phyloP scores from a whole-genome alignment of 805 yeast species.

The Torulaspora indica region DNA sequence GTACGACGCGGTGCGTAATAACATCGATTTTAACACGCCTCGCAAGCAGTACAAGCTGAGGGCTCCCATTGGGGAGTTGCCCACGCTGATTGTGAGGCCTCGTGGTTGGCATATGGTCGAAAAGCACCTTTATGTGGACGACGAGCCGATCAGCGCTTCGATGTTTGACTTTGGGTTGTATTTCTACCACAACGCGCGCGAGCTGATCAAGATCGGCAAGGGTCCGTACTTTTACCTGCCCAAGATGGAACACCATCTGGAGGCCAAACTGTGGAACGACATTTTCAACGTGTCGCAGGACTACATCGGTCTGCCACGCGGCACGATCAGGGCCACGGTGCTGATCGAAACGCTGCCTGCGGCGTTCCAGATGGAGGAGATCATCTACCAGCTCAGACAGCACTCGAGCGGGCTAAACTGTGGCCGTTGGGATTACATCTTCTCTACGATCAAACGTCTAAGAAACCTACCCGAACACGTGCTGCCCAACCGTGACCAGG shows the following conservation, averaged over 20 bases:
- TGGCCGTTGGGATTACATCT: conserved; percentile 88
- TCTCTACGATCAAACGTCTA: conserved; percentile 70
- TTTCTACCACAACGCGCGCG: conserved; percentile 69
- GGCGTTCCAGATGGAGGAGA: conserved; percentile 83
- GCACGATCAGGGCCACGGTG: conserved; percentile 76
- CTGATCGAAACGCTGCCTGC: conserved; percentile 81
- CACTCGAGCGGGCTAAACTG: conserved; percentile 80
- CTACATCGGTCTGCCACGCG: conserved; percentile 60
- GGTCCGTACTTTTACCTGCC: conserved; percentile 83
- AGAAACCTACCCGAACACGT: conserved; percentile 63
- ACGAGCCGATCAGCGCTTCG: conserved; percentile 73
- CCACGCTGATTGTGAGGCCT: conserved; percentile 79
- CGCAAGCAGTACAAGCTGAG: conserved; percentile 46
- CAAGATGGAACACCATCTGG: conserved; percentile 81
- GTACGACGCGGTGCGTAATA: conserved; percentile 69
- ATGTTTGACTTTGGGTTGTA: conserved; percentile 74
- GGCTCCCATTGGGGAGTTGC: conserved; percentile 45
- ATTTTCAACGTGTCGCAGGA: conserved; percentile 74
- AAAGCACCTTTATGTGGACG: conserved; percentile 64
- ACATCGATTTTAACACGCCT: conserved; percentile 47
- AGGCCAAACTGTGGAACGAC: conserved; percentile 81
- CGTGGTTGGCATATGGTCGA: conserved; percentile 86
- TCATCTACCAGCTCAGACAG: conserved; percentile 67
- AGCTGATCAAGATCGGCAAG: conserved; percentile 55
- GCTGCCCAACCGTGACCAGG: conserved; percentile 74